Base-by-base conservation (phyloP, 169 alveolate species). In the Eimeria zaria region DNA sequence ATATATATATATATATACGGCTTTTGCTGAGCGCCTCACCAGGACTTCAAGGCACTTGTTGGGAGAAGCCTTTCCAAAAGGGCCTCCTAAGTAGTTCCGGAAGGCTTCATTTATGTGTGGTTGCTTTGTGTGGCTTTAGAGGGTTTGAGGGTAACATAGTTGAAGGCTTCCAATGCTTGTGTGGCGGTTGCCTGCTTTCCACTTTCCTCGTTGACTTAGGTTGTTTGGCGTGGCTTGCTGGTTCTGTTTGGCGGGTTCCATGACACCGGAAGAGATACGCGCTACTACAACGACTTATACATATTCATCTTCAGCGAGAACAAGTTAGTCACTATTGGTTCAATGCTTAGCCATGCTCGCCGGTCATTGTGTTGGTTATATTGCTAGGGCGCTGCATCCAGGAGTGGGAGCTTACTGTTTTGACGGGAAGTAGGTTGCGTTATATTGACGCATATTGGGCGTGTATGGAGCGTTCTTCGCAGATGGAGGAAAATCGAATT, bases 211-310 rank as follows among this genome's bases (percentile, higher is more conserved):
- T 58, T 83, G 91, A 27, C 71, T 22, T 36, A 67, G 89, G 95
- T 85, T 48, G 97, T 98, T 22, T 98, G 99, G 99, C 98, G 98
- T 84, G 98, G 97, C 90, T 88, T 97, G 96, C 96, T 99, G 96
- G 92, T 98, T 11, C 97, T 98, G 89, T 98, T 98, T 97, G 99
- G 99, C 30, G 99, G 99, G 9, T 98, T 98, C 95, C 98, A 98
- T 87, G 99, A 98, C 96, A 98, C 98, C 24, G 96, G 97, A 30
- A 87, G 97, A 78, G 98, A 98, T 85, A 97, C 98, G 46, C 97
- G 97, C 39, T 98, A 98, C 97, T 98, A 97, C 97, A 98, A 98
- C 93, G 99, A 98, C 85, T 96, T 98, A 36, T 97, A 98, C 89
- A 81, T 98, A 27, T 89, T 69, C 89, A 44, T 33, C 83, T 92